A percentile compares a stretch with the other conserved stretches of the same genome.
Conservation (phyloP, 2,329 filamentous ascomycete species). For the Cryphonectria nitschkei region DNA sequence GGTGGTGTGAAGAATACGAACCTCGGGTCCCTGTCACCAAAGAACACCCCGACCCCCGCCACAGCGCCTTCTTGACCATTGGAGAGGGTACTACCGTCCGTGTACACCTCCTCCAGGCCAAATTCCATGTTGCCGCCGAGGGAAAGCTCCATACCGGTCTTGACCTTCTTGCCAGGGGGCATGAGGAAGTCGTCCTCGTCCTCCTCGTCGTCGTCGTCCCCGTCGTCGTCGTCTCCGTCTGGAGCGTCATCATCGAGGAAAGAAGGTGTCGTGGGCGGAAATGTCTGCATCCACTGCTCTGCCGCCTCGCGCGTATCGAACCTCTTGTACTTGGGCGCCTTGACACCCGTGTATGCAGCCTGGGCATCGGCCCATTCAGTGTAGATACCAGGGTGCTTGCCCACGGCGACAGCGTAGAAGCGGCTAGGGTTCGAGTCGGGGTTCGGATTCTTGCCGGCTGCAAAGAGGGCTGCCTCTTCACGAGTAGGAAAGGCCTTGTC, state of each 20-base stretch:
- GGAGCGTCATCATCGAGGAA: constrained; percentile 27
- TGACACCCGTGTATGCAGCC: constrained; percentile 73
- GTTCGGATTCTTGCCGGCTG: constrained; percentile 61
- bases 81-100: constrained; percentile 63
- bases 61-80: constrained; percentile 60
- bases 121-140: constrained; percentile 29
- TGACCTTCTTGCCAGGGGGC: constrained; percentile 40
- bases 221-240: constrained; percentile 33
- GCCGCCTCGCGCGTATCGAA: constrained; percentile 74
- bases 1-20: constrained; percentile 35
- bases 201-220: constrained; percentile 33
- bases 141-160: constrained; percentile 30
- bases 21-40: constrained; percentile 60
- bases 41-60: constrained; percentile 68
- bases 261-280: constrained; percentile 45
- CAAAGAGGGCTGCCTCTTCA: constrained; percentile 79
- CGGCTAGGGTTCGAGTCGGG: constrained; percentile 46
- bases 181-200: constrained; percentile 36
- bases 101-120: constrained; percentile 56
- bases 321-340: constrained; percentile 70
- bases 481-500: constrained; percentile 78
- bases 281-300: constrained; percentile 69
- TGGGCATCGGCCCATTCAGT: constrained; percentile 70
- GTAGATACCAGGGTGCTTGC: constrained; percentile 62
- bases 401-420: constrained; percentile 66